Base-by-base conservation (phyloP, 306 rosid species). In the Acacia crassicarpa region DNA sequence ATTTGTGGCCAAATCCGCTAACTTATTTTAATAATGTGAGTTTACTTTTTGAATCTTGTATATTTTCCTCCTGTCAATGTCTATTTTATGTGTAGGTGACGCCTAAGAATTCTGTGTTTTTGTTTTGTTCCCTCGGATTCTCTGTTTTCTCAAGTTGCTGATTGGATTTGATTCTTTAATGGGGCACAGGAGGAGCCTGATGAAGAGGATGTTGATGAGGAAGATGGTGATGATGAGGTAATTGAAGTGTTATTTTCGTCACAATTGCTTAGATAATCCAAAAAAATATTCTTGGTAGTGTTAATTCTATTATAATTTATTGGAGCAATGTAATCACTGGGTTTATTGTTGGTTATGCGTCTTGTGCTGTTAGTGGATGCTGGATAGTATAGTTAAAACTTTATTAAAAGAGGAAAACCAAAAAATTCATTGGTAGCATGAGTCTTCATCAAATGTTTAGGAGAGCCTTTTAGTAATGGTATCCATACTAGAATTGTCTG, bases 1-100 rank as follows among this genome's bases (percentile, higher is more conserved):
- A 95, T 83, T 89, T 95, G 73, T 95, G 99, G 98, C 99, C 99
- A 44, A 93, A 95, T 81, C 99, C 99, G 0, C 93, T 95, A 35
- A 90, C 92, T 44, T 95, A 93, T 81, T 95, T 95, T 87, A 91
- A 91, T 87, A 94, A 85, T 86, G 99, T 95, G 80, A 82, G 73
- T 80, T 80, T 48, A 41, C 76, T 41, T 68, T 38, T 20, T 33
- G 23, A 3, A 14, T 80, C 19, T 66, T 56, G 6, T 58, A 19
- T 51, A 58, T 63, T 77, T 71, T 41, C 69, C 35, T 72, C 73
- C 80, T 48, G 6, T n/a, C 10, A 51, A 51, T 75, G 56, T 74
- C 78, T 51, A 25, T 74, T 43, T 12, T 72, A 45, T 66, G 76
- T 62, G 59, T 59, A 72, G 15, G 27, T 49, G 27, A 46, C 38